Conservation (phyloP, 495 filamentous ascomycete genomes). For the Xylaria intraflava region DNA sequence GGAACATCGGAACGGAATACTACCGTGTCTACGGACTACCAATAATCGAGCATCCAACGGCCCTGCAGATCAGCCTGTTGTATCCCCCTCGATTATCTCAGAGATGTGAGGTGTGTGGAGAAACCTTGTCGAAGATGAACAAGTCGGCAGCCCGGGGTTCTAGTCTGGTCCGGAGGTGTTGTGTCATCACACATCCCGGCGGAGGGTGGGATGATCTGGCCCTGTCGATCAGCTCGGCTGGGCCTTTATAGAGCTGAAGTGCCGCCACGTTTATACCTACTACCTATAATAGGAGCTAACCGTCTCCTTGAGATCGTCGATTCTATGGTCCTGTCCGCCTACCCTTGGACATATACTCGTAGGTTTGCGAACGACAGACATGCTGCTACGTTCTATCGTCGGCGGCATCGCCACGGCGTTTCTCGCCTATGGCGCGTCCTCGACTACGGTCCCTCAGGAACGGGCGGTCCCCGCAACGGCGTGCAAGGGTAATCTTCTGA, state of each 20-base stretch:
- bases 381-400: conserved; percentile 21
- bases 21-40: no score
- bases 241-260: conserved; percentile 6
- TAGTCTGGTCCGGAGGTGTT: not conserved
- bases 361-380: conserved; percentile 16
- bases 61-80: conserved; percentile 1
- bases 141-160: conserved; percentile 1
- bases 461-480: conserved; percentile 24
- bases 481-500: conserved; percentile 45
- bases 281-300: conserved; percentile 9
- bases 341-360: not conserved
- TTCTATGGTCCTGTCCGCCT: conserved; percentile 4
- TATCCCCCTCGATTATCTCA: no score
- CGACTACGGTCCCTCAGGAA: conserved; percentile 9
- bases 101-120: conserved; percentile 7
- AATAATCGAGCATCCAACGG: no score
- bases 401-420: conserved; percentile 20
- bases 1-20: no score
- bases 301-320: conserved; percentile 1
- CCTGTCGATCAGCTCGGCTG: conserved; percentile 4
- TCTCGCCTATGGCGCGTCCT: conserved; percentile 20
- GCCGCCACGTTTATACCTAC: no score
- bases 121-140: not conserved
- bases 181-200: conserved; percentile 7
- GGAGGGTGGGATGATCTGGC: not conserved